Conservation (phyloP, 2,329 filamentous ascomycete species). For the Trichocomaceae sp. region DNA sequence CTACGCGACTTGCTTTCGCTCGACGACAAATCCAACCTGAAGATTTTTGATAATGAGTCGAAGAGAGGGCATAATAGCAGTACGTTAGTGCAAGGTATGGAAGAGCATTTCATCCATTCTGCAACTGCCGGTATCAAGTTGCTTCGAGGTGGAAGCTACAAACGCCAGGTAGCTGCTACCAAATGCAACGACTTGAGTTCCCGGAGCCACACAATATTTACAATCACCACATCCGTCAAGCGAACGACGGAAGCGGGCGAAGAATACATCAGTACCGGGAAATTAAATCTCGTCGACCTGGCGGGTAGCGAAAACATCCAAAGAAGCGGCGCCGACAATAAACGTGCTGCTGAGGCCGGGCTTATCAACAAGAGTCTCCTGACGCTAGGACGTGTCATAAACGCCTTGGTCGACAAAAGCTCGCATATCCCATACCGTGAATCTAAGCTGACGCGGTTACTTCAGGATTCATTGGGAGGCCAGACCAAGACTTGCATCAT, state of each 20-base stretch:
- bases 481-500: conserved; percentile 98
- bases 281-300: conserved; percentile 92
- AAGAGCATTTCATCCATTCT: conserved; percentile 84
- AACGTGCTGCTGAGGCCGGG: conserved; percentile 89
- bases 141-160: conserved; percentile 81
- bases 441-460: conserved; percentile 86
- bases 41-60: conserved; percentile 77
- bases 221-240: conserved; percentile 86
- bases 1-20: conserved; percentile 77
- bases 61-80: conserved; percentile 70
- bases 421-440: conserved; percentile 87
- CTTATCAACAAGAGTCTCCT: conserved; percentile 97
- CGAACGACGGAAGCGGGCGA: conserved; percentile 74
- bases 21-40: conserved; percentile 80
- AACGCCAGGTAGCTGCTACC: conserved; percentile 96
- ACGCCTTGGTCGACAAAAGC: conserved; percentile 84
- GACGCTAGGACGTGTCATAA: conserved; percentile 93
- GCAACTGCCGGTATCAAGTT: conserved; percentile 82
- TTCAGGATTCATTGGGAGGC: conserved; percentile 94
- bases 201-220: conserved; percentile 95
- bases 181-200: conserved; percentile 99
- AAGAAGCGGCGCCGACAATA: conserved; percentile 94
- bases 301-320: conserved; percentile 98
- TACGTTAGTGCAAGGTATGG: conserved; percentile 94
- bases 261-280: conserved; percentile 83